Evolutionary conservation across 345 rosid species (phyloP).

Genomic region (Viola odorata): DNA sequence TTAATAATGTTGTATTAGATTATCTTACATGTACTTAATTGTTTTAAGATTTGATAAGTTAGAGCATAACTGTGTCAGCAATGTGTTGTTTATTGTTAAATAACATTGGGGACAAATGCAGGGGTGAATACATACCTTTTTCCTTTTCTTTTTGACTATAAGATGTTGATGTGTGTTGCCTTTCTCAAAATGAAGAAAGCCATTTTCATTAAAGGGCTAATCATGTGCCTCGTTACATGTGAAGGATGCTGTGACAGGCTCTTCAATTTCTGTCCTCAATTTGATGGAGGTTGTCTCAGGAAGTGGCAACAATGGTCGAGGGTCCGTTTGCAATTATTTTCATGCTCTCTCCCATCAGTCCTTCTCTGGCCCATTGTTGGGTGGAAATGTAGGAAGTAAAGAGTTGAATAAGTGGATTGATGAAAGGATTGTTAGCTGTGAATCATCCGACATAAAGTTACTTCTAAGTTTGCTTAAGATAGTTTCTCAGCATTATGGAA

Average conservation of each 20-base stretch:
- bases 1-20: not conserved
- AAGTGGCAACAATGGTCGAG: slow-evolving; percentile 31
- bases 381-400: slow-evolving; percentile 83
- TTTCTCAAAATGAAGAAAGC: too few relatives aligned
- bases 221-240: slow-evolving; percentile 23
- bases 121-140: too few relatives aligned
- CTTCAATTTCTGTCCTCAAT: slow-evolving; percentile 55
- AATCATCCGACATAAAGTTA: slow-evolving; percentile 52
- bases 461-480: slow-evolving; percentile 85
- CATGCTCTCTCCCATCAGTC: slow-evolving; percentile 64
- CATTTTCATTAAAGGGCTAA: slow-evolving; percentile 16
- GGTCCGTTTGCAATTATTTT: slow-evolving; percentile 49
- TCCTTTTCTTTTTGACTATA: too few relatives aligned
- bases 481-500: slow-evolving; percentile 92
- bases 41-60: too few relatives aligned
- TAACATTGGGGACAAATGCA: too few relatives aligned
- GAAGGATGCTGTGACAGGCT: slow-evolving; percentile 55
- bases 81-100: too few relatives aligned
- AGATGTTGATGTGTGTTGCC: too few relatives aligned
- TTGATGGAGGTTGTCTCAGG: slow-evolving; percentile 63
- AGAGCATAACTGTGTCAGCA: too few relatives aligned
- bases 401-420: slow-evolving; percentile 95
- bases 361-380: slow-evolving; percentile 92
- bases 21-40: too few relatives aligned
- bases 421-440: slow-evolving; percentile 64